A percentile compares a stretch with the other conserved stretches of the same genome.
Conservation (phyloP, 345 rosid species). For the Rhizophora apiculata region DNA sequence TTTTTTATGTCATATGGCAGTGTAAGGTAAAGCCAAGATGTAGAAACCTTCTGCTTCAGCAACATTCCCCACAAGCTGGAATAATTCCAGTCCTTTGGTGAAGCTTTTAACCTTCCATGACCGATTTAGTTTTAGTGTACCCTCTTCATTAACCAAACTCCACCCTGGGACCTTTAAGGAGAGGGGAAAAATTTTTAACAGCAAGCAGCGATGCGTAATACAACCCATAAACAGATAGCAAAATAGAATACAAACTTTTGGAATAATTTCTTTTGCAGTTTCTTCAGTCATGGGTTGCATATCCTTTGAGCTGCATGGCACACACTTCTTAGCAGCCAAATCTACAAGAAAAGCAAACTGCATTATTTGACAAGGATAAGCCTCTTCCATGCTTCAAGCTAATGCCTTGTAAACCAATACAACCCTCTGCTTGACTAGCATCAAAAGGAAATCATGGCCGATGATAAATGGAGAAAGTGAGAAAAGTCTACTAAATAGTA, state of each 20-base stretch:
- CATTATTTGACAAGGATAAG: conserved; percentile 9
- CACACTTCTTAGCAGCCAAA: conserved; percentile 72
- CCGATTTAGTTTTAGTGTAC: conserved; percentile 58
- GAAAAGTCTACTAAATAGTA: background rate
- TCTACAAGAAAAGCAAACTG: conserved; percentile 38
- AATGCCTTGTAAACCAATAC: background rate
- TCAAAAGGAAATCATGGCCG: background rate
- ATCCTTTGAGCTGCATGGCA: conserved; percentile 84
- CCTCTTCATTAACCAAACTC: conserved; percentile 69
- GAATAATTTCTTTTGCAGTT: conserved; percentile 51
- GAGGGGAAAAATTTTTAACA: conserved; percentile 3
- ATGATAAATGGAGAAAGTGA: background rate
- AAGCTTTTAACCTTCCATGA: conserved; percentile 79
- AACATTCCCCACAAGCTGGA: conserved; percentile 62
- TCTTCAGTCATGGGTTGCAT: conserved; percentile 74
- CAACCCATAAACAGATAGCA: background rate
- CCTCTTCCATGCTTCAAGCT: conserved; percentile 3
- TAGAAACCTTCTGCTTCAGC: conserved; percentile 83
- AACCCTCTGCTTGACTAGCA: background rate
- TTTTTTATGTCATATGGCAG: background rate
- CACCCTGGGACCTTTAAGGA: conserved; percentile 62
- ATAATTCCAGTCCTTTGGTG: conserved; percentile 76
- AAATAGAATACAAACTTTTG: conserved; percentile 48
- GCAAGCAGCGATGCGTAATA: conserved; percentile 1
- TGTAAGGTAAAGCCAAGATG: background rate